These are phyloP conservation scores for Funneliformis caledonium DNA, from an alignment of 371 early-diverging fungal species.

Conservation along the genomic window DNA sequence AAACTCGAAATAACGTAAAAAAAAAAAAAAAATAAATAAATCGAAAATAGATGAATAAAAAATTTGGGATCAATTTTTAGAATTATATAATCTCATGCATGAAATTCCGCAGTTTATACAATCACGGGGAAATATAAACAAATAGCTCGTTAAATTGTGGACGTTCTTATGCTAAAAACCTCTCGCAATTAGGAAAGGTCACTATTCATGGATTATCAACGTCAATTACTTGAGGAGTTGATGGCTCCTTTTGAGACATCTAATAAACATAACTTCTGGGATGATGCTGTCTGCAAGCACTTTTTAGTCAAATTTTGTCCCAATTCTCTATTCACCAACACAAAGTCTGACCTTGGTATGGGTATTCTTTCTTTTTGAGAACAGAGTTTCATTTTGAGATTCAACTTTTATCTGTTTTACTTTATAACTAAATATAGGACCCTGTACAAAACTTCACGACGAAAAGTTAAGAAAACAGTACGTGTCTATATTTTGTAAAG, in stretches of 20 bases:
- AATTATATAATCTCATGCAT: too few relatives aligned
- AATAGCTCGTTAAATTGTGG: too few relatives aligned
- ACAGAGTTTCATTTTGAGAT: not conserved
- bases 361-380: conserved; percentile 32
- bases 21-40: too few relatives aligned
- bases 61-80: too few relatives aligned
- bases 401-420: conserved; percentile 2
- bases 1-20: too few relatives aligned
- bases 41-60: too few relatives aligned
- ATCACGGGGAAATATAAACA: not conserved
- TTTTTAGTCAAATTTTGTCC: conserved; percentile 88
- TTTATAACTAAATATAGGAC: conserved; percentile 51
- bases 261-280: conserved; percentile 69
- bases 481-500: conserved; percentile 6
- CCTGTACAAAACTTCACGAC: conserved; percentile 80
- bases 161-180: too few relatives aligned
- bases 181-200: not conserved
- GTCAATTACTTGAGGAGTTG: conserved; percentile 78
- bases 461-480: conserved; percentile 77
- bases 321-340: conserved; percentile 83
- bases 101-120: too few relatives aligned
- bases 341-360: conserved; percentile 83
- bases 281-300: conserved; percentile 82
- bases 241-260: conserved; percentile 77
- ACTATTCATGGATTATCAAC: conserved; percentile 63